Percentiles rank a stretch among this genome's conserved stretches.
Conservation (phyloP, 352 stramenopile species). For the Globisporangium nunn region DNA sequence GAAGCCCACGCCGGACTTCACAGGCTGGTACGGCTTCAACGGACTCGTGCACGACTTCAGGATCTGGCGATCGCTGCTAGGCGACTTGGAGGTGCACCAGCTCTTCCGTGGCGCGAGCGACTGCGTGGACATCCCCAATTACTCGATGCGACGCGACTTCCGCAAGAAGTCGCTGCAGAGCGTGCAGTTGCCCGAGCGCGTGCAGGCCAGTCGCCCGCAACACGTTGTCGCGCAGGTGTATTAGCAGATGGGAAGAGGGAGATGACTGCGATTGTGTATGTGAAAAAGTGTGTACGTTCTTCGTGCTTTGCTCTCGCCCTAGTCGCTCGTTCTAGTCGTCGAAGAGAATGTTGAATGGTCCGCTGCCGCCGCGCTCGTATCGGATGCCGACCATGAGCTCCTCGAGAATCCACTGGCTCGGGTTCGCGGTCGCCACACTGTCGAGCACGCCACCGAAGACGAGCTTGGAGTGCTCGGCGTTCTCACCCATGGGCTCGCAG, state of each 20-base stretch:
- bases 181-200: conserved; percentile 33
- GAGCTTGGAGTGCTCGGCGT: conserved; percentile 7
- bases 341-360: conserved; percentile 7
- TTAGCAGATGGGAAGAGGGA: neutral
- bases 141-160: conserved; percentile 39
- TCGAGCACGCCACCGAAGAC: conserved; percentile 12
- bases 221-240: conserved; percentile 67
- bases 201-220: conserved; percentile 40
- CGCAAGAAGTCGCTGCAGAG: conserved; percentile 8
- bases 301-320: no score
- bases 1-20: conserved; percentile 32
- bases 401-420: conserved; percentile 15
- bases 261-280: neutral
- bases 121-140: conserved; percentile 43
- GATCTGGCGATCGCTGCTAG: conserved; percentile 45
- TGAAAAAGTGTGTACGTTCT: neutral
- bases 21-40: conserved; percentile 67
- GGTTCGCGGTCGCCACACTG: conserved; percentile 8
- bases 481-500: conserved; percentile 12
- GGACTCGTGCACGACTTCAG: conserved; percentile 51
- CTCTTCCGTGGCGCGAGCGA: conserved; percentile 54
- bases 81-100: conserved; percentile 40
- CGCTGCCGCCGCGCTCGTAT: conserved; percentile 7
- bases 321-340: neutral
- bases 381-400: conserved; percentile 14